Percentiles rank a stretch among this genome's conserved stretches.
Conservation (phyloP, 345 rosid genomes). For the Hirschfeldia incana region DNA sequence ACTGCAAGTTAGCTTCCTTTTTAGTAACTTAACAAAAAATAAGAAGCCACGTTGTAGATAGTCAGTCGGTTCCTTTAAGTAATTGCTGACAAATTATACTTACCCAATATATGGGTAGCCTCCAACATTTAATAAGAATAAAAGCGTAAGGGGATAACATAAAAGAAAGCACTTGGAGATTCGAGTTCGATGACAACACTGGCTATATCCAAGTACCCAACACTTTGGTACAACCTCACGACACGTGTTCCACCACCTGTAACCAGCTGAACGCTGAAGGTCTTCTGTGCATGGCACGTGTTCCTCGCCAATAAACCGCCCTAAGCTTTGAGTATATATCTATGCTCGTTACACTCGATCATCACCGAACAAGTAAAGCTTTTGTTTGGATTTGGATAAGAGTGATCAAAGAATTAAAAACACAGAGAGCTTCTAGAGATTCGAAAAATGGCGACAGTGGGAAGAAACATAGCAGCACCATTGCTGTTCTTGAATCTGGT, state of each 20-base stretch:
- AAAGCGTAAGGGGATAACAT: constrained; percentile 19
- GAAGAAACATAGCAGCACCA: constrained; percentile 86
- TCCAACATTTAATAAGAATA: constrained; percentile 19
- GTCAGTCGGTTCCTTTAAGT: background rate
- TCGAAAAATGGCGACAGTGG: constrained; percentile 56
- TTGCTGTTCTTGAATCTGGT: constrained; percentile 83
- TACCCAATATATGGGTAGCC: constrained; percentile 23
- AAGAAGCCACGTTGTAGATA: background rate
- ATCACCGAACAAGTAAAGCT: constrained; percentile 17
- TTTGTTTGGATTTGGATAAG: background rate
- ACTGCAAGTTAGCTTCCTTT: background rate
- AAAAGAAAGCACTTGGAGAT: constrained; percentile 23
- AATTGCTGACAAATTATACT: background rate
- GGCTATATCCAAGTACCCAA: constrained; percentile 30
- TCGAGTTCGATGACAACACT: constrained; percentile 35
- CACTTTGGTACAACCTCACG: constrained; percentile 17
- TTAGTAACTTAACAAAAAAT: background rate
- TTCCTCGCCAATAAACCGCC: background rate
- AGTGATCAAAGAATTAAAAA: constrained; percentile 1
- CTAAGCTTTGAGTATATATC: constrained; percentile 22
- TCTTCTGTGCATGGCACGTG: constrained; percentile 34
- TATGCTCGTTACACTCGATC: background rate
- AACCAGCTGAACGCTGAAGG: constrained; percentile 28
- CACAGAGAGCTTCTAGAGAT: background rate
- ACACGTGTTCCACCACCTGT: constrained; percentile 61